Evolutionary conservation across 1,139 yeast genomes (phyloP), one percentile per base, ranked within the genome.

Genomic region (Hyphopichia fennica): DNA sequence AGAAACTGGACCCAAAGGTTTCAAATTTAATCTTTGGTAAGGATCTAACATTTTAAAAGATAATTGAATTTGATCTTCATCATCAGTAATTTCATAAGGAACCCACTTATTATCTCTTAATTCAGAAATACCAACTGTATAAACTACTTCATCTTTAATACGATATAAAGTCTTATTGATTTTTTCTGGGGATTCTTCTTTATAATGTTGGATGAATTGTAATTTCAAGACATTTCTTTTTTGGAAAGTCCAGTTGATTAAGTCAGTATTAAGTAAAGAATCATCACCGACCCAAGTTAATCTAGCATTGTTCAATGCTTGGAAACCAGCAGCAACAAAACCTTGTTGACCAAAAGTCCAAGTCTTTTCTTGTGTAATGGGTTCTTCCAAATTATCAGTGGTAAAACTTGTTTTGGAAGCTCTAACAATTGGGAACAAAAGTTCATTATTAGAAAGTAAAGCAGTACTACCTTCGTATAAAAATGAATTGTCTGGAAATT

Each of bases 1-100:
- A 41, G 67, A 64, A 37, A 55, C 67, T 13, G 69, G 65, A n/a
- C 78, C 78, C 41, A 67, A 61, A 17, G 77, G 69, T 31, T 60
- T 49, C 58, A 86, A 65, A 50, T 76, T 82, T 44, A 91, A 61
- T 58, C 99, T 82, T 61, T 90, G 90, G 70, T 91, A 93, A 39
- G 99, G 99, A 62, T 93, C 98, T 52, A 95, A 79, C 95, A 95
- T 85, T 56, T 80, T 82, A 62, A 91, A 82, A 51, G 90, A 90
- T 47, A 95, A 69, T 67, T 95, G 99, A 40, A 90, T 66, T 47
- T 82, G 84, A 44, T 72, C 71, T 37, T 75, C 78, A 7, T 69
- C 66, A 8, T 77, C 62, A 27, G 60, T 52, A 32, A 66, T 64
- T 35, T 56, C 58, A 58, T 63, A 90, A 22, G 96, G 96, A 23